Conservation (phyloP, 352 stramenopile species). For the Phytophthora pistaciae region DNA sequence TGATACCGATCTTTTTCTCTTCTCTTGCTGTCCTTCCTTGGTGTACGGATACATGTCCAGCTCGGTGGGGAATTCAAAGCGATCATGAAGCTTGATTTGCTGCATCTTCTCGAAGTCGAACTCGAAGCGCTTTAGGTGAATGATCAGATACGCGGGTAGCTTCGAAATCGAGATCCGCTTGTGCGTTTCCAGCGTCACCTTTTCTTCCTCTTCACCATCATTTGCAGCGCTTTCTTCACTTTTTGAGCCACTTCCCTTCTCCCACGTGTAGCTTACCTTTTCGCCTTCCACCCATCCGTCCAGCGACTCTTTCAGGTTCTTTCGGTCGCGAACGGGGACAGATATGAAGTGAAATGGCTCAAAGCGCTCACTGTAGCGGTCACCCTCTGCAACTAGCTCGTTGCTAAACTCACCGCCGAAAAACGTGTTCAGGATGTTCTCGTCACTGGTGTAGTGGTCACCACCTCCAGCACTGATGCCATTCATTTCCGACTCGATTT, state of each 20-base stretch:
- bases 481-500: conserved; percentile 93
- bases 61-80: conserved; percentile 93
- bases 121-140: conserved; percentile 96
- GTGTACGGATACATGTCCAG: conserved; percentile 93
- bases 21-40: conserved; percentile 86
- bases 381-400: conserved; percentile 90
- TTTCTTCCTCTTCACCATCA: conserved; percentile 49
- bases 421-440: conserved; percentile 87
- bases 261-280: conserved; percentile 93
- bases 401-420: conserved; percentile 94
- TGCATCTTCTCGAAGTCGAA: conserved; percentile 96
- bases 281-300: conserved; percentile 91
- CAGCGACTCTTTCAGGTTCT: conserved; percentile 88
- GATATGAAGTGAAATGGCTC: conserved; percentile 94
- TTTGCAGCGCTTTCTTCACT: conserved; percentile 29
- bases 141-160: conserved; percentile 91
- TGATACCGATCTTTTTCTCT: conserved; percentile 44
- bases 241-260: conserved; percentile 45
- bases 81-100: conserved; percentile 94
- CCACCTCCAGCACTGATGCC: conserved; percentile 49
- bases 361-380: conserved; percentile 88
- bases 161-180: conserved; percentile 92
- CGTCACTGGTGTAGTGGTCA: conserved; percentile 49
- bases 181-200: conserved; percentile 89
- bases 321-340: conserved; percentile 88